Evolutionary conservation across 306 rosid genomes (phyloP).

Genomic region (Cotoneaster glaucophyllus): DNA sequence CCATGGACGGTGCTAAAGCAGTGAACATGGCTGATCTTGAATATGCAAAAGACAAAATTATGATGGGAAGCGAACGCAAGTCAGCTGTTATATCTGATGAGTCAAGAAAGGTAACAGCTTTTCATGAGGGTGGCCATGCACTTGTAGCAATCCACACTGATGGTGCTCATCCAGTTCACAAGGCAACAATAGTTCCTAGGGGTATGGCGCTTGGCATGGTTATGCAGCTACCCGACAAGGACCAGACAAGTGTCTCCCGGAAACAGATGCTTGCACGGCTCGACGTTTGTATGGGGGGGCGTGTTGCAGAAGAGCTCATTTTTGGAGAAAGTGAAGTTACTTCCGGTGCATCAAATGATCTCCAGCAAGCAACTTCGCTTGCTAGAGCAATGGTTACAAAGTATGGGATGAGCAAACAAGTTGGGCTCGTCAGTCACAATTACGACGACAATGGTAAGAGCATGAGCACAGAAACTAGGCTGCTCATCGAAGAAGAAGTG

Average conservation of each 20-base stretch:
- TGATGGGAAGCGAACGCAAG: conserved; percentile 95
- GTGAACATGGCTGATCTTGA: conserved; percentile 84
- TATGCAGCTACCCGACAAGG: conserved; percentile 67
- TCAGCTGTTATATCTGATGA: conserved; percentile 78
- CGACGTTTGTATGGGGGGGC: conserved; percentile 86
- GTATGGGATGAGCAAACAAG: conserved; percentile 82
- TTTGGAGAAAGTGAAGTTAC: conserved; percentile 89
- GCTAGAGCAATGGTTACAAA: conserved; percentile 85
- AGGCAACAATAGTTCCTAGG: conserved; percentile 91
- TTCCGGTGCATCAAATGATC: conserved; percentile 71
- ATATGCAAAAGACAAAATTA: conserved; percentile 77
- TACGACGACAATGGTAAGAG: conserved; percentile 75
- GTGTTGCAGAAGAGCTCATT: conserved; percentile 86
- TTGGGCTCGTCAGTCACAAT: conserved; percentile 70
- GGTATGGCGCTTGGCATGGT: conserved; percentile 94
- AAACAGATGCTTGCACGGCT: conserved; percentile 86
- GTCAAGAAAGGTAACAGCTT: conserved; percentile 60
- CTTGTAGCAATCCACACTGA: conserved; percentile 84
- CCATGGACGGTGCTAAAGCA: conserved; percentile 81
- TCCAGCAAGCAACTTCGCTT: conserved; percentile 59
- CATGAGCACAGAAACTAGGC: conserved; percentile 91
- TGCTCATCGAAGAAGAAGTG: conserved; percentile 83
- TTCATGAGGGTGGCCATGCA: conserved; percentile 93
- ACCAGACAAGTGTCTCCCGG: conserved; percentile 58
- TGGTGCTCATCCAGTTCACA: conserved; percentile 83